These are phyloP conservation scores for Aotearoamyces nothofagi DNA, from an alignment of 2,329 filamentous ascomycete species.

Conservation along the genomic window DNA sequence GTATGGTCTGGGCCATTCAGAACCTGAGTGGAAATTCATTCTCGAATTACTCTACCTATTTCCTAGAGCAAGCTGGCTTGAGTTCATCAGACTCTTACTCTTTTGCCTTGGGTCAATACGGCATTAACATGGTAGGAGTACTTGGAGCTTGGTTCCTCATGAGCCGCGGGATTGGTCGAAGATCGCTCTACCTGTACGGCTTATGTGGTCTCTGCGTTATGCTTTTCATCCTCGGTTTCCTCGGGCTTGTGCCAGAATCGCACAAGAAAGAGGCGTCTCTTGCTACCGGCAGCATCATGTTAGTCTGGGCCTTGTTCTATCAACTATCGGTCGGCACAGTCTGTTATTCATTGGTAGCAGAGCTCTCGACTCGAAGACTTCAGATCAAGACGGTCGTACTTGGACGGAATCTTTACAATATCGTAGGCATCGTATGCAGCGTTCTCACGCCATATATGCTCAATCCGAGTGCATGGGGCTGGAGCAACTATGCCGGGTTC, in stretches of 20 bases:
- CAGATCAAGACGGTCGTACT: conserved; percentile 25
- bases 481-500: conserved; percentile 73
- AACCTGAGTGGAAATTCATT: conserved; percentile 49
- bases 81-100: conserved; percentile 31
- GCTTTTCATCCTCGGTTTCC: conserved; percentile 30
- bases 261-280: conserved; percentile 24
- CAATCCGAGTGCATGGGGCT: conserved; percentile 74
- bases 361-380: conserved; percentile 24
- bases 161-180: conserved; percentile 27
- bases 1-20: conserved; percentile 49
- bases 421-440: conserved; percentile 64
- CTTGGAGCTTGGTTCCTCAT: conserved; percentile 37
- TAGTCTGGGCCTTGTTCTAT: conserved; percentile 26
- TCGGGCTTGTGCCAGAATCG: conserved; percentile 25
- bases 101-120: conserved; percentile 34
- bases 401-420: conserved; percentile 29
- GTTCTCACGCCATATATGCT: conserved; percentile 84
- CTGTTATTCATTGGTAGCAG: conserved; percentile 25
- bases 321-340: conserved; percentile 27
- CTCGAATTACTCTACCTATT: conserved; percentile 47
- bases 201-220: conserved; percentile 21
- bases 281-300: conserved; percentile 24
- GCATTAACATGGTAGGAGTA: conserved; percentile 35
- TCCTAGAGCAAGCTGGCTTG: conserved; percentile 41
- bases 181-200: conserved; percentile 36